Base-by-base conservation (phyloP, 2,329 filamentous ascomycete species). In the Alternaria arbusti region DNA sequence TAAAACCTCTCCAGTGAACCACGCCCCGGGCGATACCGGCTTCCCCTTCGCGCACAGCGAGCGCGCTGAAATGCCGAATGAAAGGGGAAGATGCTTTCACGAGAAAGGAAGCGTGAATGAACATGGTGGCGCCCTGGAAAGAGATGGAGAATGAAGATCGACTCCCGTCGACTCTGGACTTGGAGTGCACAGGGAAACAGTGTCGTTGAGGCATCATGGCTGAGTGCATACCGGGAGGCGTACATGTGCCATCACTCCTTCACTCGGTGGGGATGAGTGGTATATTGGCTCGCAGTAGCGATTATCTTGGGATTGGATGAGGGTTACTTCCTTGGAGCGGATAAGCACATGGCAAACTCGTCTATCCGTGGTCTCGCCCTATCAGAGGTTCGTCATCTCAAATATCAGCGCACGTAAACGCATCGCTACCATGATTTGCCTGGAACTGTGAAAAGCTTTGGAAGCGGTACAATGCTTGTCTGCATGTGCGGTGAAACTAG, bases 61-160 rank as follows among this genome's bases (percentile, higher is more conserved):
- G 20, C 49, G 20, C 49, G 13, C 17, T 22, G 5, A 12, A 12
- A 51, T 32, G 22, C 22, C 28, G 28, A 32, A 40, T 40, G 36
- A 40, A 40, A 3, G 36, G 15, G 15, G 9, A 17, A 17, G 8
- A 40, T 10, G 36, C 2, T 17, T 17, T 3, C 36, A 40, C 15
- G n/a, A 40, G 1, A 40, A 17, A 3, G 9, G 9, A 17, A 17
- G 32, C n/a, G n/a, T 17, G n/a, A 17, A 40, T 40, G 36, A 11
- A 11, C 0, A 40, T 2, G 17, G 5, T 7, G 3, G n/a, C 5
- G 1, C 0, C 2, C 12, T 13, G 20, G 8, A 23, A 36, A 15
- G 20, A 40, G 13, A 40, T n/a, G 20, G 23, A 22, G 3, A 22
- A 30, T 40, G 36, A 23, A 25, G 3, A 23, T 12, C 20, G 8